These are phyloP conservation scores for Aureobasidium sp. DNA, from an alignment of 2,329 filamentous ascomycete genomes.

Conservation along the genomic window DNA sequence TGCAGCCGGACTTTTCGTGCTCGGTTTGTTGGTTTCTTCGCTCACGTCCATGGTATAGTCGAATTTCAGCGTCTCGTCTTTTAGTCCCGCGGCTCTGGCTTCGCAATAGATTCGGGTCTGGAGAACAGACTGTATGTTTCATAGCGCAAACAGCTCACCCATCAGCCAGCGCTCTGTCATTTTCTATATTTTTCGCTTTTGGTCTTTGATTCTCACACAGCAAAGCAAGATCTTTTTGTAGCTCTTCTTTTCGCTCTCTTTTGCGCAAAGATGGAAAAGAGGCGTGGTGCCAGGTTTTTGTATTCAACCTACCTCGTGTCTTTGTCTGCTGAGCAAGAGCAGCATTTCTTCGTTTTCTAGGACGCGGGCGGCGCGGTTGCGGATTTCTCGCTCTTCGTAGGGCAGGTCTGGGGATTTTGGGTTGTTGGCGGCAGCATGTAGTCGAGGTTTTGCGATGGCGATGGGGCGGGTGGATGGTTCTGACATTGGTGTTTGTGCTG, in stretches of 20 bases:
- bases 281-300: neutral
- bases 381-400: neutral
- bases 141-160: neutral
- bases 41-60: constrained; percentile 7
- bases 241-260: neutral
- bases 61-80: neutral
- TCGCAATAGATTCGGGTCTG: constrained; percentile 5
- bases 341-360: constrained; percentile 3
- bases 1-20: neutral
- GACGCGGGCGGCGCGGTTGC: neutral
- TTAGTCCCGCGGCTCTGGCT: neutral
- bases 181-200: too few species aligned
- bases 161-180: neutral
- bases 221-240: too few species aligned
- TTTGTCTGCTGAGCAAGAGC: neutral
- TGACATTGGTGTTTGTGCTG: neutral
- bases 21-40: neutral
- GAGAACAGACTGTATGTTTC: neutral
- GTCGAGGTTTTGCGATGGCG: neutral
- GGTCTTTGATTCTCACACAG: too few species aligned
- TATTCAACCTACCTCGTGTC: neutral
- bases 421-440: neutral
- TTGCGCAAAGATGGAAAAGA: neutral
- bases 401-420: neutral
- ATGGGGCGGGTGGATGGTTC: neutral